Evolutionary conservation across 495 filamentous ascomycete genomes (phyloP), one percentile per base, ranked within the genome.

Genomic region (Gamarada debralockiae): DNA sequence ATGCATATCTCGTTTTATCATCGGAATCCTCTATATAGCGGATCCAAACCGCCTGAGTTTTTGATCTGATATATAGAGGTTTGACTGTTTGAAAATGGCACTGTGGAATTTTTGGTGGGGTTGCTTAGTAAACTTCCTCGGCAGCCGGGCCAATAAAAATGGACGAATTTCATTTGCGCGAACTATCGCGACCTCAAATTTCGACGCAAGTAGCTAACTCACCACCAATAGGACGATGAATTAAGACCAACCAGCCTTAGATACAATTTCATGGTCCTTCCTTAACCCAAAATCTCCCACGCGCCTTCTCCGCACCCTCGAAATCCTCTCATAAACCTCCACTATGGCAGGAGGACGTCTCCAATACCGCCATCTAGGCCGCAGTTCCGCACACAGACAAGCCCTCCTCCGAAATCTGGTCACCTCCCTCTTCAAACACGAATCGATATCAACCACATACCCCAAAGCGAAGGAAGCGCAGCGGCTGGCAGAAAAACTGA

Each of bases 381-480:
- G 92, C 62, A 79, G 73, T 31, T 93, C 89, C 24, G 71, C 93
- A 25, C 93, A 97, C 65, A 82, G 93, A 64, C 82, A 92, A 71
- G 92, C 93, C 49, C 81, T 98, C 56, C 87, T 98, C 52, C 90
- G 93, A 58, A 97, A 97, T 70, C 78, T 98, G 39, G 90, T 97
- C 63, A 95, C 91, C 53, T 92, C 90, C n/a, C 86, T 98, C 50
- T 82, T 98, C 75, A 76, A 86, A 64, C 82, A 96, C 67, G 93
- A 98, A 72, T 81, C 86, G 48, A 95, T 98, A 74, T 82, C 81
- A 42, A 98, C 93, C 22, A 96, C 93, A 72, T 97, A 86, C 83
- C 81, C 82, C 67, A 97, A 97, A 73, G 93, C 93, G 25, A 98
- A 97, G 70, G 93, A 98, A 73, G 87, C 93, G 39, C 93, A 97